Percentiles rank a stretch among this genome's conserved stretches.
phyloP scores from a whole-genome alignment of 2,329 filamentous ascomycete genomes.

The Ascocoryne sarcoides region DNA sequence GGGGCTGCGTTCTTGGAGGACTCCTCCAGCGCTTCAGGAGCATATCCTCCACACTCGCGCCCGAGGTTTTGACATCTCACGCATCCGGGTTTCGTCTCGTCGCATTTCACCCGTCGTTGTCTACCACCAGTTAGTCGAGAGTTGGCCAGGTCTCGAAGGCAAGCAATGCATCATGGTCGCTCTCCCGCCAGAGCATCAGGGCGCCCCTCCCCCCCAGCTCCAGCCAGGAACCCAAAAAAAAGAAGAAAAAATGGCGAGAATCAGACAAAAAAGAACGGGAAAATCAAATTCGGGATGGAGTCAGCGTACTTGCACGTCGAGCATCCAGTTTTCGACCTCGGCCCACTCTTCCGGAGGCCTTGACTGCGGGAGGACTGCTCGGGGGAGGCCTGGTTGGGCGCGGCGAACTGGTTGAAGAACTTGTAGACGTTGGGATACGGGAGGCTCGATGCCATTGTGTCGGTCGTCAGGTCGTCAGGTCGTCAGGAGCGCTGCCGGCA shows the following conservation, averaged over 20 bases:
- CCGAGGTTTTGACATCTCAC: slow-evolving; percentile 28
- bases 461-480: too few relatives aligned
- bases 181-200: too few relatives aligned
- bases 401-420: slow-evolving; percentile 28
- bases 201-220: too few relatives aligned
- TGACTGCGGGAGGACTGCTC: slow-evolving; percentile 27
- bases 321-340: slow-evolving; percentile 28
- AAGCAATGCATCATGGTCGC: too few relatives aligned
- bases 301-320: slow-evolving; percentile 29
- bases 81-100: slow-evolving; percentile 28
- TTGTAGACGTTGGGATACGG: slow-evolving; percentile 29
- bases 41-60: slow-evolving; percentile 28
- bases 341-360: slow-evolving; percentile 28
- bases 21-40: slow-evolving; percentile 22
- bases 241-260: too few relatives aligned
- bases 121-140: slow-evolving; percentile 16
- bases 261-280: too few relatives aligned
- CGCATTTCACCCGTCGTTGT: slow-evolving; percentile 29
- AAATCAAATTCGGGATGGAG: too few relatives aligned
- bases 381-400: slow-evolving; percentile 25
- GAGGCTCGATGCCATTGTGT: slow-evolving; percentile 26
- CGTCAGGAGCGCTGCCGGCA: too few relatives aligned
- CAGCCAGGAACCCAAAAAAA: too few relatives aligned
- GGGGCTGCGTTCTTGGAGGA: slow-evolving; percentile 20
- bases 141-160: too few relatives aligned